Conservation (phyloP, 108 stramenopile genomes). For the Thalassiosira profunda region DNA sequence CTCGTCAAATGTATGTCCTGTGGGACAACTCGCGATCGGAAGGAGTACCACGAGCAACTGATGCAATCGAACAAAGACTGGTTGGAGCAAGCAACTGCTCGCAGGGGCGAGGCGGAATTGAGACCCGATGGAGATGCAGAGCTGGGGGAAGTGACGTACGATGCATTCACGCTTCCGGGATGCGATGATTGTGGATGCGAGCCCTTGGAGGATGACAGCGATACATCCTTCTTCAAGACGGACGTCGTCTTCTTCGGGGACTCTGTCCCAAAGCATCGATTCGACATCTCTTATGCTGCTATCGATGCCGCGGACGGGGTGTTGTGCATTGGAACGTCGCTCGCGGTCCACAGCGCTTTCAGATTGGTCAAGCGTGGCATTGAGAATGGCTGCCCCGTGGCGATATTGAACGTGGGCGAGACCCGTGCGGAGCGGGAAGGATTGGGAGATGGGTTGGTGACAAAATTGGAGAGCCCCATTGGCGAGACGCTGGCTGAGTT, state of each 20-base stretch:
- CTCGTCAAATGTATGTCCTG: constrained; percentile 91
- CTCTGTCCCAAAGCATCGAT: constrained; percentile 75
- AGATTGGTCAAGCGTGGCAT: constrained; percentile 77
- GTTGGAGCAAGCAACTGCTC: constrained; percentile 38
- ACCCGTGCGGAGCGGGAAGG: constrained; percentile 88
- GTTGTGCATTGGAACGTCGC: constrained; percentile 86
- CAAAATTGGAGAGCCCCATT: constrained; percentile 54
- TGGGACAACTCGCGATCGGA: constrained; percentile 62
- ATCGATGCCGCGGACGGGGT: constrained; percentile 83
- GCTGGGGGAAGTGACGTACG: constrained; percentile 57
- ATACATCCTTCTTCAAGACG: constrained; percentile 87
- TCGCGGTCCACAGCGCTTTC: constrained; percentile 91
- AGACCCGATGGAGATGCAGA: constrained; percentile 98
- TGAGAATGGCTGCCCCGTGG: constrained; percentile 63
- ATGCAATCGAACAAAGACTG: constrained; percentile 71
- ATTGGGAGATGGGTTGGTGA: constrained; percentile 36
- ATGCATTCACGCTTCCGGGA: constrained; percentile 70
- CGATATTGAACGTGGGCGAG: constrained; percentile 91
- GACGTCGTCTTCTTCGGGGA: constrained; percentile 97
- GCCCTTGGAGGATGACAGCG: background rate
- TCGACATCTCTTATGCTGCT: constrained; percentile 61
- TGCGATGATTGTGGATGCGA: constrained; percentile 72
- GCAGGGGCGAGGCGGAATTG: constrained; percentile 19
- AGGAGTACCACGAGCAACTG: constrained; percentile 83
- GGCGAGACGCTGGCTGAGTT: constrained; percentile 44